phyloP scores from a whole-genome alignment of 371 early-diverging fungal species.

The Mortierella sp. region DNA sequence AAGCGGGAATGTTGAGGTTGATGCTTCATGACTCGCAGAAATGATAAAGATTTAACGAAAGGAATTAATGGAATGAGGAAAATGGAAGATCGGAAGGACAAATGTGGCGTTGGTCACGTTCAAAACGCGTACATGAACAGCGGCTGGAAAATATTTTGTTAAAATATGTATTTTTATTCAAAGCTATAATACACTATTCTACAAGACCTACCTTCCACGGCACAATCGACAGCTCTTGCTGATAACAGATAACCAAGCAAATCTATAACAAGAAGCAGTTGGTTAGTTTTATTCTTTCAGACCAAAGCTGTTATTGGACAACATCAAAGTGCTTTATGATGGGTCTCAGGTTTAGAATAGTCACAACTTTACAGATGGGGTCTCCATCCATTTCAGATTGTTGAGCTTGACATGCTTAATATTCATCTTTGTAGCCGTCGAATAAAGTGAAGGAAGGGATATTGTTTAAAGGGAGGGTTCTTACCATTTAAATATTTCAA shows the following conservation, averaged over 20 bases:
- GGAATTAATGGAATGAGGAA: background rate
- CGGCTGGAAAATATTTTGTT: too few species aligned
- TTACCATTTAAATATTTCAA: constrained; percentile 7
- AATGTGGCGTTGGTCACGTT: too few species aligned
- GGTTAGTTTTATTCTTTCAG: background rate
- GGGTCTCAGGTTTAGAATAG: constrained; percentile 56
- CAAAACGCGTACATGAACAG: too few species aligned
- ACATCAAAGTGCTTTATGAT: background rate
- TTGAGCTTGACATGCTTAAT: constrained; percentile 59
- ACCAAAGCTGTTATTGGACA: background rate
- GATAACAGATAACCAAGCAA: background rate
- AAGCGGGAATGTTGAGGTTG: constrained; percentile 21
- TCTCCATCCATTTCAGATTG: constrained; percentile 59
- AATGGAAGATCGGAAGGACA: background rate
- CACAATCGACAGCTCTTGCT: background rate
- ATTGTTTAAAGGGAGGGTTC: background rate
- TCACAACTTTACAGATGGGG: constrained; percentile 57
- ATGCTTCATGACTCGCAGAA: constrained; percentile 27
- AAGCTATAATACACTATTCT: too few species aligned
- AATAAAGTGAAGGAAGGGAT: background rate
- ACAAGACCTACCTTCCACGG: background rate
- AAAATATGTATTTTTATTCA: too few species aligned
- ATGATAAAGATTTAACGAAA: background rate
- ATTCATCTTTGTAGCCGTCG: constrained; percentile 46
- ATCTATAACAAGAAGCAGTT: background rate